phyloP scores from a whole-genome alignment of 345 rosid genomes.

The Lumnitzera littorea region DNA sequence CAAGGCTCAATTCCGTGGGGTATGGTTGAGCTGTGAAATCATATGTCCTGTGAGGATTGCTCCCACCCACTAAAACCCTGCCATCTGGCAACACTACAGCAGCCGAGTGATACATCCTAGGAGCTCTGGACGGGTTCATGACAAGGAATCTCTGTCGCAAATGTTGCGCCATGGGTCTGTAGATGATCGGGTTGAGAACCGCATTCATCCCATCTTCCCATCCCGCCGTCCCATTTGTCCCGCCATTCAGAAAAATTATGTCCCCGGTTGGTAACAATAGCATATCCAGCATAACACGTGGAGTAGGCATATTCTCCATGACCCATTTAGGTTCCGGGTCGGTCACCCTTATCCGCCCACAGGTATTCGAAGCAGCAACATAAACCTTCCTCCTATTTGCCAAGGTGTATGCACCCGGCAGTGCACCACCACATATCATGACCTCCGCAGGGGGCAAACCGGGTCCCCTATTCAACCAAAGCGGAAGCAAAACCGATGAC shows the following conservation, averaged over 20 bases:
- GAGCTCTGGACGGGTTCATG: slow-evolving; percentile 33
- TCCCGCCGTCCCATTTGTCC: slow-evolving; percentile 71
- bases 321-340: slow-evolving; percentile 59
- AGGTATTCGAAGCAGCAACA: slow-evolving; percentile 53
- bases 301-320: slow-evolving; percentile 75
- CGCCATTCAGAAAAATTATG: slow-evolving; percentile 64
- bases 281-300: slow-evolving; percentile 77
- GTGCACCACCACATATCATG: slow-evolving; percentile 75
- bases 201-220: slow-evolving; percentile 70
- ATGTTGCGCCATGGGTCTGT: slow-evolving; percentile 36
- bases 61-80: slow-evolving; percentile 74
- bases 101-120: slow-evolving; percentile 80
- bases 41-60: slow-evolving; percentile 70
- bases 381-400: slow-evolving; percentile 29
- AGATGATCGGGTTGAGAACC: slow-evolving; percentile 58
- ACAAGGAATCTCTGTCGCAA: slow-evolving; percentile 46
- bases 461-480: slow-evolving; percentile 19
- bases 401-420: slow-evolving; percentile 39
- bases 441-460: slow-evolving; percentile 40
- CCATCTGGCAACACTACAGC: slow-evolving; percentile 68
- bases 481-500: slow-evolving; percentile 75
- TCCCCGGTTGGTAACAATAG: slow-evolving; percentile 51
- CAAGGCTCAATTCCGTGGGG: slow-evolving; percentile 74
- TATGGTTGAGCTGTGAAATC: slow-evolving; percentile 56
- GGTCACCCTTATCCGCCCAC: slow-evolving; percentile 60